Evolutionary conservation across 1,284 basidiomycete genomes (phyloP).

Genomic region (Cryptococcus sp.): DNA sequence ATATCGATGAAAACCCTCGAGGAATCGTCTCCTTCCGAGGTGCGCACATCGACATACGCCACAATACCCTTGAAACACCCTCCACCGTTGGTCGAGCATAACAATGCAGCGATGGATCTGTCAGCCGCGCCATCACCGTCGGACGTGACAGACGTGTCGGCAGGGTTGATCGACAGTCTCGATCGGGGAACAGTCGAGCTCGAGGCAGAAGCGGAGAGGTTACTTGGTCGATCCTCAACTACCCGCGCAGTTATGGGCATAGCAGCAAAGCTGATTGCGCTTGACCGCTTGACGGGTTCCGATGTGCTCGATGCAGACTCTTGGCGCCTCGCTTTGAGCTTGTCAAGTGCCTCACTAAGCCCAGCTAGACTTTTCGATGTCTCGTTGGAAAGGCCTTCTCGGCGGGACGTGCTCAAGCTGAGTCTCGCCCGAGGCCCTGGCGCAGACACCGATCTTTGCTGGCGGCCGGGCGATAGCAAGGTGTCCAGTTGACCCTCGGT

Average conservation of each 20-base stretch:
- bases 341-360: slow-evolving; percentile 44
- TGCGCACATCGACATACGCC: slow-evolving; percentile 86
- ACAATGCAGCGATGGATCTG: slow-evolving; percentile 31
- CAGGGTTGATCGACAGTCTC: slow-evolving; percentile 17
- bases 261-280: too few species aligned
- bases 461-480: not conserved
- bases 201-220: slow-evolving; percentile 11
- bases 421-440: slow-evolving; percentile 20
- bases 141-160: slow-evolving; percentile 4
- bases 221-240: slow-evolving; percentile 9
- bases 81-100: slow-evolving; percentile 27
- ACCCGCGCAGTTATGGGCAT: not conserved
- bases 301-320: not conserved
- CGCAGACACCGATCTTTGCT: slow-evolving; percentile 30
- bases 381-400: slow-evolving; percentile 41
- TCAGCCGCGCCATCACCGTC: slow-evolving; percentile 23
- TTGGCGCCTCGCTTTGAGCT: slow-evolving; percentile 36
- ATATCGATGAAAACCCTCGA: slow-evolving; percentile 82
- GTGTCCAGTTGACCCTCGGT: not conserved
- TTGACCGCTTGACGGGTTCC: too few species aligned
- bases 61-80: slow-evolving; percentile 67
- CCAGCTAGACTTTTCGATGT: slow-evolving; percentile 42
- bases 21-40: slow-evolving; percentile 81
- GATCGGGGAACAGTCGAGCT: slow-evolving; percentile 24
- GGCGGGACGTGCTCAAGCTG: slow-evolving; percentile 23